Conservation (phyloP, 73 alveolate genomes). For the Paramecium biaurelia region DNA sequence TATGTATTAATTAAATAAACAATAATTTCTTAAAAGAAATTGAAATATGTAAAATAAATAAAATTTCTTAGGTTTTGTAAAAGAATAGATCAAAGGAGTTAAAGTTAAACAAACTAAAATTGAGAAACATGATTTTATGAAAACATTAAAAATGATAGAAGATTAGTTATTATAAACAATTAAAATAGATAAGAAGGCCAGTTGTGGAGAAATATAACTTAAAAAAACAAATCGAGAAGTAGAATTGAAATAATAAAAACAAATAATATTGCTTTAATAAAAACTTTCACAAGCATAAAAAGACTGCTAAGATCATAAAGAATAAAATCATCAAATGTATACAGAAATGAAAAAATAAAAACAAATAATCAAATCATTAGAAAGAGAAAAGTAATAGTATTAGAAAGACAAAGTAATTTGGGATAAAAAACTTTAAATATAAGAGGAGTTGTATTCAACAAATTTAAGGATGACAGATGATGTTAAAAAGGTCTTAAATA, state of each 20-base stretch:
- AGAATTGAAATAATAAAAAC: neutral
- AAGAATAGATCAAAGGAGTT: neutral
- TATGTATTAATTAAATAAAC: neutral
- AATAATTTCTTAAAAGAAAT: neutral
- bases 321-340: conserved; percentile 5
- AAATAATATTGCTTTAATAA: neutral
- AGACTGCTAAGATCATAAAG: neutral
- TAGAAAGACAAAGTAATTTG: neutral
- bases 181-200: neutral
- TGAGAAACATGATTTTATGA: conserved; percentile 17
- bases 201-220: conserved; percentile 5
- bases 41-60: neutral
- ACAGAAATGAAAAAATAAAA: conserved; percentile 23
- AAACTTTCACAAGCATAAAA: neutral
- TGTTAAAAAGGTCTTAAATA: conserved; percentile 13
- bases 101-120: neutral
- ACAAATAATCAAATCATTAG: neutral
- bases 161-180: neutral
- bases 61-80: neutral
- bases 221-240: conserved; percentile 1
- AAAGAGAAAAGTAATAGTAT: neutral
- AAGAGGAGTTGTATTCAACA: neutral
- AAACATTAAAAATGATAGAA: neutral
- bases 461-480: conserved; percentile 3
- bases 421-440: neutral